Conservation (phyloP, 352 stramenopile species). For the Pythium brachiatum region DNA sequence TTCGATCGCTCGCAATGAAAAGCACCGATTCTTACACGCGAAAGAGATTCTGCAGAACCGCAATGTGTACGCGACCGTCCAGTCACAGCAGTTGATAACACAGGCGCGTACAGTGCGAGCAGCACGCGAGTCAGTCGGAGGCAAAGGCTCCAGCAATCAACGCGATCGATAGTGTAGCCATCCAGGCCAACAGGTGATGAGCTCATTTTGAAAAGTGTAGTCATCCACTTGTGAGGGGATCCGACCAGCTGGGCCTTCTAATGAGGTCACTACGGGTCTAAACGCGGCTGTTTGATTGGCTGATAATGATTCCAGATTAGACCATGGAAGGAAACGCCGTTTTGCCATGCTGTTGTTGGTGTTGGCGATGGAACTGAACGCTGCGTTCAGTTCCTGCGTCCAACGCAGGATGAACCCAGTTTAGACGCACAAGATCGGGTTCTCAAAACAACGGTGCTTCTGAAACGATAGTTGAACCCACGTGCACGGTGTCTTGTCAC, state of each 20-base stretch:
- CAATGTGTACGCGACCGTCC: conserved; percentile 64
- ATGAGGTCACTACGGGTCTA: background rate
- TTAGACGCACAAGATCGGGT: background rate
- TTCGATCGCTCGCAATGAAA: conserved; percentile 59
- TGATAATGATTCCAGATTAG: background rate
- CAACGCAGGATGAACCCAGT: background rate
- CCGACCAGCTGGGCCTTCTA: background rate
- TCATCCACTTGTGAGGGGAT: background rate
- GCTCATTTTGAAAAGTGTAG: conserved; percentile 3
- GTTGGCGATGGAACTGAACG: background rate
- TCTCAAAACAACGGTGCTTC: background rate
- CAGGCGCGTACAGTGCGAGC: conserved; percentile 26
- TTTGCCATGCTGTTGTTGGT: background rate
- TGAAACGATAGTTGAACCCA: background rate
- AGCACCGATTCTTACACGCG: conserved; percentile 50
- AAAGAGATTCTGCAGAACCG: conserved; percentile 55
- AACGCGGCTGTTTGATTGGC: background rate
- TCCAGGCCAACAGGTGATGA: background rate
- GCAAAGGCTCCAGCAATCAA: background rate
- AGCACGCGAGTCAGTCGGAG: background rate
- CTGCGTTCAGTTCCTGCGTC: too few relatives aligned
- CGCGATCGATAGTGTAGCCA: background rate
- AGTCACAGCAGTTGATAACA: conserved; percentile 35
- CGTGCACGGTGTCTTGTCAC: background rate
- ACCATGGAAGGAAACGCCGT: background rate